Conservation (phyloP, 306 rosid genomes). For the Vigna unguiculata region DNA sequence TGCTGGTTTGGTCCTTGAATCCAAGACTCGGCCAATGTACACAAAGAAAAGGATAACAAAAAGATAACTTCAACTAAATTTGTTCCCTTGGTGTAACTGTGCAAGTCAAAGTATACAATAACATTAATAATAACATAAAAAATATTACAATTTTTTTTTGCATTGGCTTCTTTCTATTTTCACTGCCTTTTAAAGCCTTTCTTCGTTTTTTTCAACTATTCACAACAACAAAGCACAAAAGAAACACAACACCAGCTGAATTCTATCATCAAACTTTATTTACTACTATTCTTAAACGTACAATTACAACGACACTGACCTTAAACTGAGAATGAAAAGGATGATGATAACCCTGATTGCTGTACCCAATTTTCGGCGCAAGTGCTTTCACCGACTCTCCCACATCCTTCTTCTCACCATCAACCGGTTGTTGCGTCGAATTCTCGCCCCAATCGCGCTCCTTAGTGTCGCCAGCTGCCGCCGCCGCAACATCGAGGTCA, state of each 20-base stretch:
- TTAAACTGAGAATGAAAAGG: slow-evolving; percentile 5
- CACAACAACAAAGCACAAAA: not conserved
- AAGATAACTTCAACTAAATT: not conserved
- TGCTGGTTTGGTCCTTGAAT: not conserved
- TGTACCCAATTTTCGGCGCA: not conserved
- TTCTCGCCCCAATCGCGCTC: not conserved
- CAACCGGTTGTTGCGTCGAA: not conserved
- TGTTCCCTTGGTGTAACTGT: not conserved
- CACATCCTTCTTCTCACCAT: not conserved
- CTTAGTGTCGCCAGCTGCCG: not conserved
- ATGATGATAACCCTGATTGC: not conserved
- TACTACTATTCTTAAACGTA: not conserved
- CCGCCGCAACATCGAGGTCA: not conserved
- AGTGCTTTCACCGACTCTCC: not conserved
- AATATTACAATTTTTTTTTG: not conserved
- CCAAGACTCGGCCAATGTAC: not conserved
- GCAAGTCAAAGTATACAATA: not conserved
- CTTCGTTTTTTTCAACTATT: not conserved
- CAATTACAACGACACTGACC: not conserved
- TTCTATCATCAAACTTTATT: not conserved
- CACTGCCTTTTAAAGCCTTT: not conserved
- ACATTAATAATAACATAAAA: not conserved
- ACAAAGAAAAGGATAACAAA: not conserved
- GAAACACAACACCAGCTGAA: not conserved
- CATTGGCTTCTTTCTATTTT: not conserved